Conservation (phyloP, 805 yeast genomes). For the Priceomyces haplophilus region DNA sequence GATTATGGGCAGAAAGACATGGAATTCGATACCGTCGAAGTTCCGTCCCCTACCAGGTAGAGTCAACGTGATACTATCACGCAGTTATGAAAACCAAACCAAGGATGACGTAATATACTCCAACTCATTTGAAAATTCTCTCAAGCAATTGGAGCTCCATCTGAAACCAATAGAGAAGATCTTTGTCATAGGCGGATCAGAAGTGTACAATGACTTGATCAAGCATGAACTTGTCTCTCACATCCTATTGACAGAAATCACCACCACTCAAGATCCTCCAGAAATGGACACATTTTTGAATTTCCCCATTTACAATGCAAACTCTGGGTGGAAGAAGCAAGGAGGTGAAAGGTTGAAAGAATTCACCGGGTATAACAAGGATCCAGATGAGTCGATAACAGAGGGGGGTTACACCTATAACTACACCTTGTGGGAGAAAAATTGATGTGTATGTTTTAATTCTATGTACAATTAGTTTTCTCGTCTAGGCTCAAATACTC, state of each 20-base stretch:
- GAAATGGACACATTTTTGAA: slow-evolving; percentile 73
- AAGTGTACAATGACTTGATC: slow-evolving; percentile 64
- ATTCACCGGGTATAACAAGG: slow-evolving; percentile 31
- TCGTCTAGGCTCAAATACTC: slow-evolving; percentile 38
- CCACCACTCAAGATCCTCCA: slow-evolving; percentile 25
- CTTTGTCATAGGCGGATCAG: slow-evolving; percentile 91
- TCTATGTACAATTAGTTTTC: slow-evolving; percentile 4
- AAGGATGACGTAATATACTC: slow-evolving; percentile 25
- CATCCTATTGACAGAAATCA: slow-evolving; percentile 68
- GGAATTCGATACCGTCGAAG: slow-evolving; percentile 86
- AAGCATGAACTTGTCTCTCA: slow-evolving; percentile 44
- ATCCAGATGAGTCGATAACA: slow-evolving; percentile 33
- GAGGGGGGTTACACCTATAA: slow-evolving; percentile 47
- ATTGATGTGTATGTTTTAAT: slow-evolving; percentile 1
- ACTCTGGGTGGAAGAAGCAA: slow-evolving; percentile 34
- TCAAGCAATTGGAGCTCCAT: slow-evolving; percentile 13
- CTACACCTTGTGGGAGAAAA: slow-evolving; percentile 57
- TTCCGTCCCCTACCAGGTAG: slow-evolving; percentile 82
- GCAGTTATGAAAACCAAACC: slow-evolving; percentile 28
- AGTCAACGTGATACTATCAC: slow-evolving; percentile 70
- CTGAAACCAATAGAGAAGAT: slow-evolving; percentile 48
- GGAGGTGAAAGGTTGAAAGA: slow-evolving; percentile 32
- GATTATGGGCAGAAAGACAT: slow-evolving; percentile 93
- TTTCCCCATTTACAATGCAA: slow-evolving; percentile 20
- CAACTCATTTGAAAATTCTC: slow-evolving; percentile 26